Evolutionary conservation across 495 filamentous ascomycete genomes (phyloP), one percentile per base, ranked within the genome.

Genomic region (Glarea lozoyensis): DNA sequence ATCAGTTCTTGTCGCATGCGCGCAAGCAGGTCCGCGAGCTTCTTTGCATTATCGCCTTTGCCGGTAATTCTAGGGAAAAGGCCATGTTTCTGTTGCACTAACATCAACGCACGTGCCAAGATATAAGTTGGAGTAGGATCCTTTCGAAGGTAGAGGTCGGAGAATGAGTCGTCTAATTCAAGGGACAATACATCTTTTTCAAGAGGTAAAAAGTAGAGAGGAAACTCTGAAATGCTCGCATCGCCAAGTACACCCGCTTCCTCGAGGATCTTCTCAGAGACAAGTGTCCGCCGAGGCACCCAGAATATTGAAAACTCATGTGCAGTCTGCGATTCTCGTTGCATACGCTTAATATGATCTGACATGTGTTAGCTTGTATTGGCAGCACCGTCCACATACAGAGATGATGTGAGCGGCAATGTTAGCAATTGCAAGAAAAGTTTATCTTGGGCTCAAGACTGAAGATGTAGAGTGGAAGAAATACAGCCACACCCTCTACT

Each of bases 241-340:
- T 99, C 93, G 20, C 93, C 93, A 31, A 94, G 74, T 29, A 97
- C 85, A 18, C 92, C 93, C 17, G 84, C 82, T 54, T 94, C 88
- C 62, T 99, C 93, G 24, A 99, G 65, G 27, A 99, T 81, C 52
- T 86, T 80, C 61, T 97, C 84, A 56, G 85, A 89, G 40, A 97
- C 83, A 30, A 93, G 69, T 10, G 93, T 96, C 39, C 92, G 84
- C 44, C 93, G 77, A 4, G 93, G 92, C 12, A 88, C 79, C 81
- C 90, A 95, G 55, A 97, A 84, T 48, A 97, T 80, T 32, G 83
- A 86, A 61, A 96, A 92, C 55, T 97, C 93, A 73, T 97, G 90
- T 43, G 89, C 83, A 36, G 80, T 80, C 59, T 85, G 84, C 56
- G 79, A 81, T 61, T 84, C 83, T 49, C 81, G 82, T 48, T 89